These are phyloP conservation scores for Nymphaea thermarum DNA, from an alignment of 164 flowering plant species.

Conservation along the genomic window DNA sequence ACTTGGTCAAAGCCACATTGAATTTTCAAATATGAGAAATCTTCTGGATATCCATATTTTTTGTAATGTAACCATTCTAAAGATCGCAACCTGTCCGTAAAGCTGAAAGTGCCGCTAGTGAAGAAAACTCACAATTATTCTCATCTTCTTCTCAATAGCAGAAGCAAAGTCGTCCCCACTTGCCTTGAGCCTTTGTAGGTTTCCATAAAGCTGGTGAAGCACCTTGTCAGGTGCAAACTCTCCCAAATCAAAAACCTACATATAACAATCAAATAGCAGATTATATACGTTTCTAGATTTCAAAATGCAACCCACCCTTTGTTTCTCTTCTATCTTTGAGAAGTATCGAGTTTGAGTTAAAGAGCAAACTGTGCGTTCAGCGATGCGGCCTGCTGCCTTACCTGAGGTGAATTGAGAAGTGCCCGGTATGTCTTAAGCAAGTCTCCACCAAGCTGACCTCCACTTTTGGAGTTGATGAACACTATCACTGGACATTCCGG, in stretches of 20 bases:
- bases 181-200: slow-evolving; percentile 36
- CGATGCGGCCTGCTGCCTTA: slow-evolving; percentile 1
- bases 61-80: no score
- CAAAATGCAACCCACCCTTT: no score
- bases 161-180: slow-evolving; percentile 29
- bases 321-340: no score
- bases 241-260: slow-evolving; percentile 72
- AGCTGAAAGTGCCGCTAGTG: no score
- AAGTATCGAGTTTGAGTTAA: no score
- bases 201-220: slow-evolving; percentile 37
- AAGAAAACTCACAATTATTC: slow-evolving; percentile 50
- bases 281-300: no score
- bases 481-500: slow-evolving; percentile 70
- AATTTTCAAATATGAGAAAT: background rate
- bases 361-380: no score
- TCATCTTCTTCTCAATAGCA: slow-evolving; percentile 40
- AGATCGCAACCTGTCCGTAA: no score
- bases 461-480: slow-evolving; percentile 73
- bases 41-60: no score
- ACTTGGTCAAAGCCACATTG: background rate
- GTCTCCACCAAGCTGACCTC: slow-evolving; percentile 79
- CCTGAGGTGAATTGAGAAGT: slow-evolving; percentile 68
- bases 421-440: slow-evolving; percentile 43
- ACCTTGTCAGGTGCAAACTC: slow-evolving; percentile 62
- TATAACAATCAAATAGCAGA: background rate